Percentiles rank a stretch among this genome's conserved stretches.
phyloP scores from a whole-genome alignment of 352 stramenopile genomes.

The Phytophthora kernoviae region DNA sequence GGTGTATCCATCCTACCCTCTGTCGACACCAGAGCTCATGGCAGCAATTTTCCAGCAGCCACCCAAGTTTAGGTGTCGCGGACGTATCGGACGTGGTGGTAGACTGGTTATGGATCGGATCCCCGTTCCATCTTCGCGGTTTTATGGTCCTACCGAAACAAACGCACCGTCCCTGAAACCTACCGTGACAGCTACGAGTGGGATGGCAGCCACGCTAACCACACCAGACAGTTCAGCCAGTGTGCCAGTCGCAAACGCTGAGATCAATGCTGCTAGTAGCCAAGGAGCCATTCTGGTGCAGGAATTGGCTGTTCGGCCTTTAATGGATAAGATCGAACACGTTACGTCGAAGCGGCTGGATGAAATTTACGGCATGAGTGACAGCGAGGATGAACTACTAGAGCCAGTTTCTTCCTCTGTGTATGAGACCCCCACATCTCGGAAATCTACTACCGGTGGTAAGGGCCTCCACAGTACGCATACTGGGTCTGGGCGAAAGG shows the following conservation, averaged over 20 bases:
- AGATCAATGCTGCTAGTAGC: conserved; percentile 31
- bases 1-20: conserved; percentile 69
- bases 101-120: conserved; percentile 80
- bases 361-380: conserved; percentile 86
- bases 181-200: conserved; percentile 2
- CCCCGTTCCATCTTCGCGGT: conserved; percentile 54
- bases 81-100: conserved; percentile 72
- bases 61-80: conserved; percentile 73
- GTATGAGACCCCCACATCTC: conserved; percentile 43
- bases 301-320: conserved; percentile 60
- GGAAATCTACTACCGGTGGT: conserved; percentile 36
- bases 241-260: conserved; percentile 7
- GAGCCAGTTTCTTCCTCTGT: conserved; percentile 65
- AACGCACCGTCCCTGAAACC: conserved; percentile 49
- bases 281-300: conserved; percentile 69
- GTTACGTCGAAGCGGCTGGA: conserved; percentile 66
- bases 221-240: conserved; percentile 8
- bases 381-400: conserved; percentile 82
- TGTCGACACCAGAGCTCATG: conserved; percentile 65
- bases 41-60: conserved; percentile 70
- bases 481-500: conserved; percentile 32
- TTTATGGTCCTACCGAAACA: conserved; percentile 57
- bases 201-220: background rate
- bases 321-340: conserved; percentile 49
- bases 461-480: conserved; percentile 29